Evolutionary conservation across 2,329 filamentous ascomycete genomes (phyloP), one percentile per base, ranked within the genome.

Genomic region (Neonectria sp.): DNA sequence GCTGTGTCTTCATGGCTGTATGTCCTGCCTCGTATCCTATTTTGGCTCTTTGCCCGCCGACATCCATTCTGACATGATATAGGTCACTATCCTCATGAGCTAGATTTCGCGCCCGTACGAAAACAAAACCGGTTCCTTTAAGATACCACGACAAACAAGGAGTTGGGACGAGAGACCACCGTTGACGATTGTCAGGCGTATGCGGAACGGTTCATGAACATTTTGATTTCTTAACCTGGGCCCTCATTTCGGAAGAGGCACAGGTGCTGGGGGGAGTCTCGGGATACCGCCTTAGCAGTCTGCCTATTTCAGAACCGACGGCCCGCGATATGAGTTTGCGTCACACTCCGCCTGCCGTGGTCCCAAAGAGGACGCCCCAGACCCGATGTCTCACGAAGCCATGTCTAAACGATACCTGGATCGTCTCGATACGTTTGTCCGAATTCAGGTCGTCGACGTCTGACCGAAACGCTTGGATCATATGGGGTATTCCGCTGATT

Each of bases 1-100:
- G 94, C 80, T 98, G 95, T 80, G 86, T 98, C 35, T 82, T 94
- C 75, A 98, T 99, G 95, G 96, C 96, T 72, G 96, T 98, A 81
- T 68, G 86, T 80, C 51, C 48, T 15, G 35, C 25, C 37, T 53
- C 51, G 51, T 35, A 53, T 53, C 29, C 37, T 37, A 21, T 53
- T 31, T 3, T 35, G 53, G 56, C 27, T 46, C 12, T 53, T 31
- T 12, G 24, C 11, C n/a, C 12, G 11, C 11, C 31, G 11, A 11
- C 11, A 13, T 45, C 24, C 11, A 12, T 37, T 49, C 71, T 73
- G 24, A 73, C 60, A 6, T 9, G 9, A 12, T 25, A 27, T 25
- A 82, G 80, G 76, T 77, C 60, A 81, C 80, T 40, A 79, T 82
- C 59, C 75, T 82, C 62, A 68, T 81, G 55, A 79, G 75, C 74